phyloP scores from a whole-genome alignment of 805 yeast genomes.

The Starmera amethionina region DNA sequence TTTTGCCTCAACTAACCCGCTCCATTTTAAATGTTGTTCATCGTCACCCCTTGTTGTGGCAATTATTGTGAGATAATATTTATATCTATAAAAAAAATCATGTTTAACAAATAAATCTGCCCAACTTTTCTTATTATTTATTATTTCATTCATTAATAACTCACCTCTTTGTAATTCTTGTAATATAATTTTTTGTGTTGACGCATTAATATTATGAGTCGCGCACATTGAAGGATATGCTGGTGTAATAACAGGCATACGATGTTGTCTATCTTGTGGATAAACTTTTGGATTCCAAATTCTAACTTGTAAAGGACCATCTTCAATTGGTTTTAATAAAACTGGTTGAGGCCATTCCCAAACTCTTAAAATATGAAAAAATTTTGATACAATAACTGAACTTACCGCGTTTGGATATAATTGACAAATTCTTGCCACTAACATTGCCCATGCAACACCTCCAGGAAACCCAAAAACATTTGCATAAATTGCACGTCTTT shows the following conservation, averaged over 20 bases:
- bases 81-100: conserved; percentile 73
- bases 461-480: conserved; percentile 97
- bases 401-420: conserved; percentile 93
- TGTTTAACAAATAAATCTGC: conserved; percentile 66
- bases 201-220: conserved; percentile 85
- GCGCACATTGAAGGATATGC: conserved; percentile 99
- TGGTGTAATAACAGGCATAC: conserved; percentile 98
- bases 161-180: conserved; percentile 74
- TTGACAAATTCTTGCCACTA: conserved; percentile 96
- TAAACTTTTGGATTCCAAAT: conserved; percentile 95
- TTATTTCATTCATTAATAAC: conserved; percentile 59
- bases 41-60: conserved; percentile 64
- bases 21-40: conserved; percentile 86
- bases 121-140: conserved; percentile 60
- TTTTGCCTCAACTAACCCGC: conserved; percentile 88
- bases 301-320: conserved; percentile 91
- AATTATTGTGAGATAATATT: conserved; percentile 75
- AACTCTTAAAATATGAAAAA: conserved; percentile 73
- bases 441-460: conserved; percentile 99
- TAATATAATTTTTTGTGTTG: conserved; percentile 77
- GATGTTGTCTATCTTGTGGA: conserved; percentile 79
- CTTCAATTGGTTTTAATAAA: conserved; percentile 83
- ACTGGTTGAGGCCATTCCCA: conserved; percentile 99
- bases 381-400: conserved; percentile 81
- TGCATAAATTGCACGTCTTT: conserved; percentile 86